A percentile compares a stretch with the other conserved stretches of the same genome.
These are phyloP conservation scores for Coemansia sp. DNA, from an alignment of 192 early-diverging fungal genomes.

Conservation along the genomic window DNA sequence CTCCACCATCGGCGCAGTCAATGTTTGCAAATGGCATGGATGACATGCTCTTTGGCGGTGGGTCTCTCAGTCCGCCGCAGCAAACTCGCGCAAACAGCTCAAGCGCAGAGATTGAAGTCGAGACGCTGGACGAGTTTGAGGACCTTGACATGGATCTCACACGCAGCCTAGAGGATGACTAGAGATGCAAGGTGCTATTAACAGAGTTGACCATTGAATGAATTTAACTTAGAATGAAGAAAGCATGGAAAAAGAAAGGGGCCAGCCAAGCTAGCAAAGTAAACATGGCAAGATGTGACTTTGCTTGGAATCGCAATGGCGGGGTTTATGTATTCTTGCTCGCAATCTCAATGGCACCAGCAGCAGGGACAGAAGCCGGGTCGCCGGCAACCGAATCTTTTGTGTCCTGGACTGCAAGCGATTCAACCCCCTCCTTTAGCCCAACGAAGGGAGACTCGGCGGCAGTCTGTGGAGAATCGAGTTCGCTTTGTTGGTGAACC, in stretches of 20 bases:
- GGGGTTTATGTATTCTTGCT: neutral
- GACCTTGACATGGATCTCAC: slow-evolving; percentile 40
- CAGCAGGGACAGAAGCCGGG: neutral
- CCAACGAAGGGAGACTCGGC: slow-evolving; percentile 34
- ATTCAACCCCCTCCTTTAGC: slow-evolving; percentile 37
- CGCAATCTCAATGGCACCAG: neutral
- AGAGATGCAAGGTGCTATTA: no score
- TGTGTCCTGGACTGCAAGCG: slow-evolving; percentile 33
- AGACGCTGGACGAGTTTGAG: slow-evolving; percentile 30
- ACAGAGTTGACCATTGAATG: no score
- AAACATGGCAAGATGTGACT: no score
- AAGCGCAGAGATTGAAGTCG: slow-evolving; percentile 2
- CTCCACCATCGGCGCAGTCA: slow-evolving; percentile 3
- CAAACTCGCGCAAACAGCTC: neutral
- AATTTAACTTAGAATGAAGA: no score
- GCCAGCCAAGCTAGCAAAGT: no score
- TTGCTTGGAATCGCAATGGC: neutral
- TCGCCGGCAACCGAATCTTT: neutral
- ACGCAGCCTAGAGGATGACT: slow-evolving; percentile 19
- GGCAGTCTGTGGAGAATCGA: slow-evolving; percentile 21
- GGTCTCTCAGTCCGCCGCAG: slow-evolving; percentile 12
- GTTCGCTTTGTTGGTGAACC: neutral
- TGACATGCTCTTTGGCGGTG: slow-evolving; percentile 32
- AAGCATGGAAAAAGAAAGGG: no score
- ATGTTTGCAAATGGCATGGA: slow-evolving; percentile 10